Percentiles rank a stretch among this genome's conserved stretches.
phyloP scores from a whole-genome alignment of 176 grass and related monocot species.

The Typha latifolia region DNA sequence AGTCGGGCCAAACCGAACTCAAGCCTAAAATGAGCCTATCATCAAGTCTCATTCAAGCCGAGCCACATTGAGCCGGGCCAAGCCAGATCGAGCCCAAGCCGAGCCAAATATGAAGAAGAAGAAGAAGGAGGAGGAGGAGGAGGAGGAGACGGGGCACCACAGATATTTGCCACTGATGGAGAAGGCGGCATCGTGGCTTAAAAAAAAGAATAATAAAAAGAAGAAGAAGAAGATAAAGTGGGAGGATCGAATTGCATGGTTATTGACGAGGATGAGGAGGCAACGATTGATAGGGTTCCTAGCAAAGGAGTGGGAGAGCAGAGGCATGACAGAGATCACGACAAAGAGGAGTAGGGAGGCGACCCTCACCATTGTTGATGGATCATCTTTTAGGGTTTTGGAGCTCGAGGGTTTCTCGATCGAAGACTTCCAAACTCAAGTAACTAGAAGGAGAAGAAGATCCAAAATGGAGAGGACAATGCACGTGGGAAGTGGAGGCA shows the following conservation, averaged over 20 bases:
- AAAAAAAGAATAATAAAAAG: too few relatives aligned
- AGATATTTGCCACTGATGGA: too few relatives aligned
- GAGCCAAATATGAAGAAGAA: too few relatives aligned
- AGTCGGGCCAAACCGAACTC: too few relatives aligned
- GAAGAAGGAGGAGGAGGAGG: too few relatives aligned
- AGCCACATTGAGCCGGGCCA: too few relatives aligned
- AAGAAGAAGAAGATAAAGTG: slow-evolving; percentile 82
- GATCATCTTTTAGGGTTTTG: neutral
- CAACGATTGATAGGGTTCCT: slow-evolving; percentile 39
- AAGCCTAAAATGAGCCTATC: too few relatives aligned
- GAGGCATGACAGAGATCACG: neutral
- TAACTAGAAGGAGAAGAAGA: neutral
- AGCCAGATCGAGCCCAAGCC: too few relatives aligned
- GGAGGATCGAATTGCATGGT: slow-evolving; percentile 60
- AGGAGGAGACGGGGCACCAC: too few relatives aligned
- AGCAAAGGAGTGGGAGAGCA: neutral
- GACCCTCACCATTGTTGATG: slow-evolving; percentile 31
- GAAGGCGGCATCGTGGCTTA: too few relatives aligned
- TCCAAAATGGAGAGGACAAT: neutral
- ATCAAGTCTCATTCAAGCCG: too few relatives aligned
- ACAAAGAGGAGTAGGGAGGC: slow-evolving; percentile 10
- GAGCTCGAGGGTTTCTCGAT: neutral
- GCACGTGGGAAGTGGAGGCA: too few relatives aligned
- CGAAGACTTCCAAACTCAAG: neutral
- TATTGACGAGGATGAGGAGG: slow-evolving; percentile 73